Evolutionary conservation across 192 early-diverging fungal genomes (phyloP), one percentile per base, ranked within the genome.

Genomic region (Helicostylum pulchrum): DNA sequence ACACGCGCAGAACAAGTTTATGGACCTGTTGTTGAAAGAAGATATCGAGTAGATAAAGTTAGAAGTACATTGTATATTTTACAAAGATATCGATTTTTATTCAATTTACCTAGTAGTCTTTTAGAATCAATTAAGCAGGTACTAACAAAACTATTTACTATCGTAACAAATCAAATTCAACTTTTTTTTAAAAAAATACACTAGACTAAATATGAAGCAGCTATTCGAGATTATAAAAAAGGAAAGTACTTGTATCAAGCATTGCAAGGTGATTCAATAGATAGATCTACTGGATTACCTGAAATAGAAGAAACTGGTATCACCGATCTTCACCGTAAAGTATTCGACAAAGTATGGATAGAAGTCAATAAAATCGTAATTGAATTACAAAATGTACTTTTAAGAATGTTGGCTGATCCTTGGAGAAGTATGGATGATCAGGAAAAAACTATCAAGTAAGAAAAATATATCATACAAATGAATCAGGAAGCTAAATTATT

Each of bases 51-150:
- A 0, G 96, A 95, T 59, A 92, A 92, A 77, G 87, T 99, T n/a
- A 84, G 92, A 8, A 86, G 84, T 8, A 93, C 97, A 4, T 84
- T 99, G 9, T 85, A 79, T 45, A 78, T 98, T n/a, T 79, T 99
- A n/a, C 92, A 95, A 66, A 84, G 93, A 48, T 99, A 94, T 83
- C 90, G 92, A 66, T 94, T 98, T 74, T 95, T 96, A 71, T 98
- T 99, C 72, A 96, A 94, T 67, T 71, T 99, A n/a, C 94, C 97
- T 7, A 89, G 87, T 48, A 92, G 84, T 39, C 77, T 99, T 17
- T 84, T 86, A 50, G 92, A 94, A 54, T 89, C 85, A 44, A 89
- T 92, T 31, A 80, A 86, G 61, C 88, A 92, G 85, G 92, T 88
- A 75, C 10, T 45, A 10, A 19, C 26, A 26, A 26, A 26, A 26